A percentile compares a stretch with the other conserved stretches of the same genome.
phyloP scores from a whole-genome alignment of 805 yeast genomes.

The Ogataea naganishii region DNA sequence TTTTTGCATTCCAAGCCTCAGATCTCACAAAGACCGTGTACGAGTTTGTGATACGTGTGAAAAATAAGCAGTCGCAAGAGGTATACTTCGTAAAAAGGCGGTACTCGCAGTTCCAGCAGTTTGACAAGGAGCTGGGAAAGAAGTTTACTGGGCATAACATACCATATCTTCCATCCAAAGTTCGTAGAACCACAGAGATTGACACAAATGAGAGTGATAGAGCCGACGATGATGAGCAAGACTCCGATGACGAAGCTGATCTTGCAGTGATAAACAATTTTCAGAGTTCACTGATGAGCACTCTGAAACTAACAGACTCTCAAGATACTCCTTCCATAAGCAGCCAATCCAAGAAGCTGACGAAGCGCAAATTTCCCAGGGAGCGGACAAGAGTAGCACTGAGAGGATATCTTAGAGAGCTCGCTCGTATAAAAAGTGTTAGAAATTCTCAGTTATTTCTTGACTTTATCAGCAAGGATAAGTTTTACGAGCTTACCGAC shows the following conservation, averaged over 20 bases:
- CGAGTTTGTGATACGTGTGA: slow-evolving; percentile 42
- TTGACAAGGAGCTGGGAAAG: slow-evolving; percentile 43
- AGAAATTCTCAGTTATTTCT: slow-evolving; percentile 41
- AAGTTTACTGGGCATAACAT: slow-evolving; percentile 64
- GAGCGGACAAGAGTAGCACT: slow-evolving; percentile 74
- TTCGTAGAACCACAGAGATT: slow-evolving; percentile 14
- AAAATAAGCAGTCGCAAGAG: slow-evolving; percentile 21
- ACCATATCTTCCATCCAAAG: slow-evolving; percentile 24
- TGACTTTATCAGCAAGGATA: slow-evolving; percentile 40
- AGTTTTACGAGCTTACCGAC: slow-evolving; percentile 27
- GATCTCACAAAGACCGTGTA: slow-evolving; percentile 18
- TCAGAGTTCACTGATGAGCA: not conserved
- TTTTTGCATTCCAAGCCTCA: slow-evolving; percentile 12
- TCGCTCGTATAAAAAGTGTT: slow-evolving; percentile 47
- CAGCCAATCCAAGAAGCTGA: not conserved
- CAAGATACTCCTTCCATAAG: slow-evolving; percentile 1
- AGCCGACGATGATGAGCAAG: slow-evolving; percentile 10
- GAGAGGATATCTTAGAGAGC: slow-evolving; percentile 56
- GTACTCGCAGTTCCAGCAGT: slow-evolving; percentile 57
- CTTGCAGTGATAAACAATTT: not conserved
- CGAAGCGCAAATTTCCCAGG: slow-evolving; percentile 36
- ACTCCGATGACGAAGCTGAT: slow-evolving; percentile 3
- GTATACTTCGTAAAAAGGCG: slow-evolving; percentile 47
- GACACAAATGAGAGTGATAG: slow-evolving; percentile 7
- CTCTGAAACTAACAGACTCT: not conserved